Base-by-base conservation (phyloP, 2,329 filamentous ascomycete genomes). In the Pleoardoris graminearum region DNA sequence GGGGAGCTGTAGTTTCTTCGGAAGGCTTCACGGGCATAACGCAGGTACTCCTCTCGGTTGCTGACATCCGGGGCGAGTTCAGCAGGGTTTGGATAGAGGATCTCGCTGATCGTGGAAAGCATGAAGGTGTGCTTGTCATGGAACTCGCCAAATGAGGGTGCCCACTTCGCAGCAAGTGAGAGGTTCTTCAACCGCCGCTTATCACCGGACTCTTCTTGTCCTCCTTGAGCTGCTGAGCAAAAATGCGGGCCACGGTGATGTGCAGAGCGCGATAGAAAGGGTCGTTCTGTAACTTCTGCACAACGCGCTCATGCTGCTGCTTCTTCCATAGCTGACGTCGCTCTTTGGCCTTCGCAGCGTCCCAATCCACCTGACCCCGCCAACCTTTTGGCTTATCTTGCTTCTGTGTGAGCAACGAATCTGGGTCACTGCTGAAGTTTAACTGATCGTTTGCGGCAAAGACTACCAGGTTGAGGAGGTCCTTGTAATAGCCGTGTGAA, bases 401-500 rank as follows among this genome's bases (percentile, higher is more conserved):
- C 2, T 74, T 62, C 5, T 70, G 66, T 48, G 79, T 79, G 16
- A 82, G 65, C 4, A 82, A 60, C 0, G 48, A 43, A 7, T 46
- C 46, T 7, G 77, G 77, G 23, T 80, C 59, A 2, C 71, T 70
- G 11, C 76, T 61, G 5, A 72, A 71, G 12, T 73, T 67, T 11
- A 85, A 73, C 61, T 79, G 71, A 19, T 74, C 70, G 45, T 82
- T 78, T 21, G 75, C 79, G 0, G 78, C 77, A 2, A 86, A 72
- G 1, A 76, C 79, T 0, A 85, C 72, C 2, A 85, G 73, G 58
- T 85, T 85, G 2, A 85, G 69, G 3, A 85, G 69, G 60, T 85
- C 82, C 57, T 85, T 85, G 82, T 82, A 86, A 67, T 85, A 85
- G 0, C 83, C 82, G 46, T 85, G 83, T 4, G 83, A 73, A 2